Percentiles rank a stretch among this genome's conserved stretches.
phyloP scores from a whole-genome alignment of 208 protist genomes.

The Trypanosoma melophagium region DNA sequence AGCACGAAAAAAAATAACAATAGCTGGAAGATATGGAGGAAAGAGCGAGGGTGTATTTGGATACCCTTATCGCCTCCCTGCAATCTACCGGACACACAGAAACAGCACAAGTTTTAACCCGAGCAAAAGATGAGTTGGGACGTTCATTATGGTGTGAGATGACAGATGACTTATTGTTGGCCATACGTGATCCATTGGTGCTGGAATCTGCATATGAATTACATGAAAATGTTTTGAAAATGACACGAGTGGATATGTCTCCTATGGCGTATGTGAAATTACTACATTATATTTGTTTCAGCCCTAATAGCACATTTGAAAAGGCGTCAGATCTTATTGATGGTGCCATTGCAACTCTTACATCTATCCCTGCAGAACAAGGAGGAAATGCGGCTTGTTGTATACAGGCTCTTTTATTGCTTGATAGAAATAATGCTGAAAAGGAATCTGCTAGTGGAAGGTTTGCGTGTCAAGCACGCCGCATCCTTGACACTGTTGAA shows the following conservation, averaged over 20 bases:
- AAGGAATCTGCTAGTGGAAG: slow-evolving; percentile 37
- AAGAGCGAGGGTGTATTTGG: slow-evolving; percentile 46
- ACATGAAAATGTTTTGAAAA: slow-evolving; percentile 64
- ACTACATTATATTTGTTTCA: slow-evolving; percentile 72
- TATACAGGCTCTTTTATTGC: slow-evolving; percentile 81
- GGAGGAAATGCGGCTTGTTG: slow-evolving; percentile 66
- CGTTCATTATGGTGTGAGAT: slow-evolving; percentile 78
- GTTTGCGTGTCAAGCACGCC: slow-evolving; percentile 56
- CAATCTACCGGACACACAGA: slow-evolving; percentile 29
- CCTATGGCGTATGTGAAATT: slow-evolving; percentile 86
- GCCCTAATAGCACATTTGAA: slow-evolving; percentile 58
- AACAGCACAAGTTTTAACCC: slow-evolving; percentile 44
- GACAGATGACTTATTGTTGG: slow-evolving; percentile 57
- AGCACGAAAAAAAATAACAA: background rate
- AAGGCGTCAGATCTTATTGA: slow-evolving; percentile 70
- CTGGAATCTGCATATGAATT: slow-evolving; percentile 68
- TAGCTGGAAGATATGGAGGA: slow-evolving; percentile 31
- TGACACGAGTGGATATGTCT: slow-evolving; percentile 77
- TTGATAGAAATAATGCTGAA: slow-evolving; percentile 39
- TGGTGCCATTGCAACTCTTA: slow-evolving; percentile 49
- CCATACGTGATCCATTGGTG: slow-evolving; percentile 62
- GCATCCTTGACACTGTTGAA: slow-evolving; percentile 76
- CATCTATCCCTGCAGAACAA: slow-evolving; percentile 45
- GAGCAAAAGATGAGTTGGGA: slow-evolving; percentile 39
- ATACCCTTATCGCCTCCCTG: slow-evolving; percentile 38